Base-by-base conservation (phyloP, 1,139 yeast genomes). In the Lodderomyces margitis region DNA sequence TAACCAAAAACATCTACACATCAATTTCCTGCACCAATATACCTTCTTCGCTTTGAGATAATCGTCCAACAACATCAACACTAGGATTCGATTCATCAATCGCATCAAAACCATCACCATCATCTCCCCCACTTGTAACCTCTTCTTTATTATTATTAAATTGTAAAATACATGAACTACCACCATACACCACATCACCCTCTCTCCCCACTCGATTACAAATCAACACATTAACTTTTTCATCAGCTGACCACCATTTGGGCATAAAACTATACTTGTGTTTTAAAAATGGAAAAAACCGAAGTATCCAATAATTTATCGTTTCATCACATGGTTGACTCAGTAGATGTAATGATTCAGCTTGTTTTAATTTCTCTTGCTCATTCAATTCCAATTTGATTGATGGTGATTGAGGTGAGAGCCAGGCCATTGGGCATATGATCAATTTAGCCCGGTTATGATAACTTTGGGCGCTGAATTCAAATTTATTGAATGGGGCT, bases 401-500 rank as follows among this genome's bases (percentile, higher is more conserved):
- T 5, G 70, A 70, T 0, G 82, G 82, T 0, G 83, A 75, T 32
- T 59, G 50, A 0, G 80, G 70, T 38, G 82, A 81, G 38, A 87
- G 66, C 98, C 98, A 91, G 0, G 95, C 95, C 80, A 87, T 88
- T 2, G 96, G 95, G 49, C 87, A 79, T 20, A 89, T 58, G 0
- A 87, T 70, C 46, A 91, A 61, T 33, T 75, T 69, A 0, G 79
- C 76, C 14, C 65, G 57, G 40, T 80, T 73, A 1, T 63, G 54
- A 25, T 67, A 58, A 45, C 87, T 81, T 40, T 72, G 68, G 21
- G 63, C 58, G 0, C 91, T 75, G 60, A 87, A 87, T 58, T 91
- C 97, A 57, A 75, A 88, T 27, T 69, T 72, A 34, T 75, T 70
- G 61, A 87, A 88, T 1, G 95, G 89, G 1, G 95, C 89, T 50